These are phyloP conservation scores for Celoporthe dispersa DNA, from an alignment of 2,329 filamentous ascomycete genomes.

Conservation along the genomic window DNA sequence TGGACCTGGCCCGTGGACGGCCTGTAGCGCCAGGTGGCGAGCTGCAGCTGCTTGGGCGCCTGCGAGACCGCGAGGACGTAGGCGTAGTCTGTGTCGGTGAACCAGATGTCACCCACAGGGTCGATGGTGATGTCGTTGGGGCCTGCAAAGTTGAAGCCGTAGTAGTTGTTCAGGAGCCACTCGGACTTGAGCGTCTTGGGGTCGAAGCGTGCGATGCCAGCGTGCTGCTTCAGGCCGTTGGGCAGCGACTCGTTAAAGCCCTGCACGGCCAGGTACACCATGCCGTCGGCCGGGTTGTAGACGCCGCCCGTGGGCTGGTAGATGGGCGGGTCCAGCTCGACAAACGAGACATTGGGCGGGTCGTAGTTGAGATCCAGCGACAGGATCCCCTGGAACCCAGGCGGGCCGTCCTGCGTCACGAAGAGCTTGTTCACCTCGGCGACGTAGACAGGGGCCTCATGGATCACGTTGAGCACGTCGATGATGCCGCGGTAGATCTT, in stretches of 20 bases:
- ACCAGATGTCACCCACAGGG: slow-evolving; percentile 1
- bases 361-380: slow-evolving; percentile 2
- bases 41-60: slow-evolving; percentile 5
- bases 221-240: slow-evolving; percentile 5
- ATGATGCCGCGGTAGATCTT: background rate
- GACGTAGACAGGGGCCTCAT: slow-evolving; percentile 3
- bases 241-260: background rate
- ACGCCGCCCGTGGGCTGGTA: slow-evolving; percentile 8
- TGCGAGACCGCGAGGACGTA: background rate
- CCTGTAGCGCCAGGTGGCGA: slow-evolving; percentile 3
- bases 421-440: slow-evolving; percentile 4
- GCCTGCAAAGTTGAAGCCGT: slow-evolving; percentile 8
- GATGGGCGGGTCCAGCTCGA: background rate
- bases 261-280: slow-evolving; percentile 1
- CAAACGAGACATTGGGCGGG: slow-evolving; percentile 3
- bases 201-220: background rate
- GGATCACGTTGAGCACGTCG: slow-evolving; percentile 3
- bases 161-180: slow-evolving; percentile 9
- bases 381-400: background rate
- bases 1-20: slow-evolving; percentile 6
- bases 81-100: slow-evolving; percentile 8
- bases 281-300: background rate
- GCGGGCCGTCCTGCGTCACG: slow-evolving; percentile 3
- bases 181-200: slow-evolving; percentile 3
- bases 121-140: slow-evolving; percentile 6